Evolutionary conservation across 352 stramenopile genomes (phyloP).

Genomic region (Pythium oligandrum): DNA sequence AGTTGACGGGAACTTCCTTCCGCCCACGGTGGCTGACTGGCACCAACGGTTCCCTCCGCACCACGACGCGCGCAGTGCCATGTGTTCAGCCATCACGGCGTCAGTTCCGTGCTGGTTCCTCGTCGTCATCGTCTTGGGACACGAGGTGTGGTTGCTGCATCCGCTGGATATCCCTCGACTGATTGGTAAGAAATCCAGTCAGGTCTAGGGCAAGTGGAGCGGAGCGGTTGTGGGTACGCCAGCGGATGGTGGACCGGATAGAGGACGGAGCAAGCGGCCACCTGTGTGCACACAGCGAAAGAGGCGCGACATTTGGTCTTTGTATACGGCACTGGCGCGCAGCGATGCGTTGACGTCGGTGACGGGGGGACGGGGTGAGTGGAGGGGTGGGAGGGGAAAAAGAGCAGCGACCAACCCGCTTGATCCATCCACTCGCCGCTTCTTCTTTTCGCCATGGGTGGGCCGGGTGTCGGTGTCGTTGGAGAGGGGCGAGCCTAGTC

Average conservation of each 20-base stretch:
- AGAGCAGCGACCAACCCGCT: constrained; percentile 3
- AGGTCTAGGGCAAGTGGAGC: constrained; percentile 5
- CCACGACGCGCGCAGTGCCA: constrained; percentile 3
- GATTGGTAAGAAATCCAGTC: constrained; percentile 5
- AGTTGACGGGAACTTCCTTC: not conserved
- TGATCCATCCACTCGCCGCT: constrained; percentile 5
- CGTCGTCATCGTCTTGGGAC: constrained; percentile 11
- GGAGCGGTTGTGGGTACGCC: constrained; percentile 9
- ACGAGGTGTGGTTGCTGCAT: not conserved
- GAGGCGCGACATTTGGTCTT: constrained; percentile 14
- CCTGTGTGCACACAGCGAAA: not conserved
- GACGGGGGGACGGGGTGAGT: not conserved
- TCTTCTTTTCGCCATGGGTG: constrained; percentile 6
- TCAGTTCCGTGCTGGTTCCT: constrained; percentile 16
- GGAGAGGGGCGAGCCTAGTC: not conserved
- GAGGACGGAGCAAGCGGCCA: not conserved
- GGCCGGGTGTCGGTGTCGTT: constrained; percentile 10
- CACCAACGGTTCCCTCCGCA: not conserved
- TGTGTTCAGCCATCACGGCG: constrained; percentile 10
- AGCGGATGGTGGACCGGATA: constrained; percentile 4
- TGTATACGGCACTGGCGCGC: constrained; percentile 11
- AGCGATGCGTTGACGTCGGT: constrained; percentile 1
- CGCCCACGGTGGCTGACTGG: not conserved
- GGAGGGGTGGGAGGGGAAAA: constrained; percentile 2
- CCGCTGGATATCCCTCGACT: not conserved